phyloP scores from a whole-genome alignment of 2,329 filamentous ascomycete genomes.

The Emmonsiellopsis sp. region DNA sequence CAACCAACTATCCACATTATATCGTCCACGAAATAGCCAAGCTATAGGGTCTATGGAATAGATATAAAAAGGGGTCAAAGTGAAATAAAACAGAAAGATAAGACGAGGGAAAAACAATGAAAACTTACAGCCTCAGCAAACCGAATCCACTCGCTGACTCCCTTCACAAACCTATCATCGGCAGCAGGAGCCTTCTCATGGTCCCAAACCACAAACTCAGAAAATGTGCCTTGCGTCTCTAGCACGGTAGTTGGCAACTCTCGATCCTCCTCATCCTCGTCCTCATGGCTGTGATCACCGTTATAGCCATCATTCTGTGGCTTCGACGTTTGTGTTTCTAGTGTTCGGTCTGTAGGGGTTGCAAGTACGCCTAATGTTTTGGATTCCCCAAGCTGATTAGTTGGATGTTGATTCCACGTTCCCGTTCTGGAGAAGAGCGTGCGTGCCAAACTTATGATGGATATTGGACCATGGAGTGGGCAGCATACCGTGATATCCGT shows the following conservation, averaged over 20 bases:
- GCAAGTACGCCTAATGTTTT: constrained; percentile 47
- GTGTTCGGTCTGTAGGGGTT: constrained; percentile 35
- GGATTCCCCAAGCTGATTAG: background rate
- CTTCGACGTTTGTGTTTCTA: constrained; percentile 14
- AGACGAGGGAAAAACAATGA: background rate
- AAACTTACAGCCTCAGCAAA: constrained; percentile 58
- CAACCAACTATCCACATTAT: too few species aligned
- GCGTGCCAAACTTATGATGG: background rate
- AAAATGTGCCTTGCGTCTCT: constrained; percentile 59
- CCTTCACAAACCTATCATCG: constrained; percentile 63
- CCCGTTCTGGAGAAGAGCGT: background rate
- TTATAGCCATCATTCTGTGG: background rate
- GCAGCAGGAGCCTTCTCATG: constrained; percentile 61
- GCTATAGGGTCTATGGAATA: background rate
- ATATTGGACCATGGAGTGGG: background rate
- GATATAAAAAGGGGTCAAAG: background rate
- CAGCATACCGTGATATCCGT: constrained; percentile 53
- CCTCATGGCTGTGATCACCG: constrained; percentile 18
- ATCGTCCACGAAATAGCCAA: background rate
- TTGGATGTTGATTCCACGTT: background rate
- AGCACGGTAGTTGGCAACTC: constrained; percentile 47
- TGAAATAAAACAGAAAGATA: background rate
- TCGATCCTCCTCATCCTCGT: constrained; percentile 39
- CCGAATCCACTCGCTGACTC: constrained; percentile 70
- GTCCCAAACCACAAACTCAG: constrained; percentile 72